Evolutionary conservation across 1,284 basidiomycete genomes (phyloP).

Genomic region (Dichomitus squalens): DNA sequence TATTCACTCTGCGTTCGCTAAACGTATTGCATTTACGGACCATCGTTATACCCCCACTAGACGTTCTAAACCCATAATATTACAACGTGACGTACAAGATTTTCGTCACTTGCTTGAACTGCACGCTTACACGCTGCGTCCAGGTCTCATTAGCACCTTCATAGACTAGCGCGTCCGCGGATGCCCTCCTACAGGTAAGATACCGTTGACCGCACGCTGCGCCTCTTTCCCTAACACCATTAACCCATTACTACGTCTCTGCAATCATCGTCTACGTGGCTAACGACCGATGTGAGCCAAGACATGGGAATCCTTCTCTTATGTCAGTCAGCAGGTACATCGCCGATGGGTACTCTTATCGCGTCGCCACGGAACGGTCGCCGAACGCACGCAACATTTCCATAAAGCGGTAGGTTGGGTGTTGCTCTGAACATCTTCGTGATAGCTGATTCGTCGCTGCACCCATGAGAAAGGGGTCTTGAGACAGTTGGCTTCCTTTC

Average conservation of each 20-base stretch:
- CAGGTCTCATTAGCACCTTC: not conserved
- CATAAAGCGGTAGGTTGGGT: conserved; percentile 14
- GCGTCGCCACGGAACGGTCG: conserved; percentile 9
- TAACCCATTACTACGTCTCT: not conserved
- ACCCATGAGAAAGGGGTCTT: not conserved
- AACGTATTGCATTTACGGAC: too few species aligned
- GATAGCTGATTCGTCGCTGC: conserved; percentile 15
- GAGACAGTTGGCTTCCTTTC: not conserved
- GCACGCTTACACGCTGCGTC: conserved; percentile 15
- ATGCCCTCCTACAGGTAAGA: not conserved
- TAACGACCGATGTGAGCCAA: not conserved
- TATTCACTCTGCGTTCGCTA: conserved; percentile 1
- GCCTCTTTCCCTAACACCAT: not conserved
- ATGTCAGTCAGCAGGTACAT: conserved; percentile 8
- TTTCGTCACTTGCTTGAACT: conserved; percentile 1
- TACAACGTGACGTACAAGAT: too few species aligned
- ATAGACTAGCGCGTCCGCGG: not conserved
- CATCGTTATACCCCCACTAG: too few species aligned
- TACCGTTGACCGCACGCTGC: not conserved
- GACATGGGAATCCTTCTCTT: conserved; percentile 18
- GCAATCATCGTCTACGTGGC: too few species aligned
- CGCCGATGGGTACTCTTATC: conserved; percentile 7
- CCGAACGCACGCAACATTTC: conserved; percentile 3
- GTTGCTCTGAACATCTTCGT: conserved; percentile 8
- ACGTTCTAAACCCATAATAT: too few species aligned